Evolutionary conservation across 2,329 filamentous ascomycete genomes (phyloP), one percentile per base, ranked within the genome.

Genomic region (Calonectria honghensis): DNA sequence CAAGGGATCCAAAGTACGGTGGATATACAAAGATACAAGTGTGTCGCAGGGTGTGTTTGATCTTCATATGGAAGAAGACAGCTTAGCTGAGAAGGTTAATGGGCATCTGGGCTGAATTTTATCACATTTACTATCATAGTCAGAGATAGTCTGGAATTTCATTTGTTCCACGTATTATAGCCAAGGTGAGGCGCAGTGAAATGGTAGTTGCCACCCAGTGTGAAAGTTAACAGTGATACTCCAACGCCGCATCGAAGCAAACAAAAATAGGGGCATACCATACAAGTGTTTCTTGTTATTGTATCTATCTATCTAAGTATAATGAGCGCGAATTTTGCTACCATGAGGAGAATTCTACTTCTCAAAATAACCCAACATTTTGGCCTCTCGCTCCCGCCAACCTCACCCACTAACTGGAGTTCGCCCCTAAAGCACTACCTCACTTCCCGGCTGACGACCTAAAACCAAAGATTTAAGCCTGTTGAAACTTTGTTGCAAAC

Each of bases 1-100:
- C 6, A n/a, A 39, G 5, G 31, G 9, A 20, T 35, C 35, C 18
- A 66, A 50, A 10, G 37, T 20, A 5, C 16, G 27, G 29, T 71
- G 68, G 59, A 54, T 65, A 54, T 71, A 65, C 13, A 51, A 27
- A n/a, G 59, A 71, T 71, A 37, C 32, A 0, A 39, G 32, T 9
- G 35, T 65, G 7, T 32, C 27, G 7, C 48, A 57, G 4, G 68
- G 68, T 18, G 32, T 57, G 1, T 65, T 48, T 65, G 59, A 71
- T 48, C 68, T 71, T 65, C 50, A 65, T 20, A 71, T 65, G 68
- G 57, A 70, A 32, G 68, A 41, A 14, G 57, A 70, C 13, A 61
- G 3, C 35, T 39, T 24, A 14, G 20, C 57, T 24, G 13, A 4
- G n/a, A 61, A 39, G 24, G 1, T 3, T 9, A 5, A 61, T 39